phyloP scores from a whole-genome alignment of 352 stramenopile species.

The Elongisporangium prolatum region DNA sequence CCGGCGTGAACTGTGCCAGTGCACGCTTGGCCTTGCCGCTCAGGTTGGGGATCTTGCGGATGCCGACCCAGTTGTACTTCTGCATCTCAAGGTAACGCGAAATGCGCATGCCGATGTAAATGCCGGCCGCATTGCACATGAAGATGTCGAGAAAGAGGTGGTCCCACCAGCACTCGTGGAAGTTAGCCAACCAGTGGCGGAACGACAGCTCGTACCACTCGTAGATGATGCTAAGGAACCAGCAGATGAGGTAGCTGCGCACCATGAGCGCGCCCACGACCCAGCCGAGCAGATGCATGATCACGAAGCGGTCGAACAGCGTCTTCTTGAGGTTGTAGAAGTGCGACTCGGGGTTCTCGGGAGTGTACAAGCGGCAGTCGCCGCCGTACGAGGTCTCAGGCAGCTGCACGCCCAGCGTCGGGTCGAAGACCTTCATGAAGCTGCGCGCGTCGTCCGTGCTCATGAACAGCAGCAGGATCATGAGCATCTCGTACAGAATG shows the following conservation, averaged over 20 bases:
- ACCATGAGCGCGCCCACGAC: constrained; percentile 86
- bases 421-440: constrained; percentile 85
- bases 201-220: constrained; percentile 88
- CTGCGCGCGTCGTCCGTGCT: constrained; percentile 69
- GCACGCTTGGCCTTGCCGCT: constrained; percentile 77
- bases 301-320: constrained; percentile 84
- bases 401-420: constrained; percentile 65
- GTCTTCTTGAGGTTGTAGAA: constrained; percentile 79
- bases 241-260: constrained; percentile 78
- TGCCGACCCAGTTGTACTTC: constrained; percentile 87
- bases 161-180: constrained; percentile 96
- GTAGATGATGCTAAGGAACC: constrained; percentile 80
- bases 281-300: constrained; percentile 90
- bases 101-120: constrained; percentile 86
- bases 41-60: constrained; percentile 80
- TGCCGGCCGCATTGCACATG: constrained; percentile 91
- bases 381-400: constrained; percentile 77
- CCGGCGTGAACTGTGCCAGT: constrained; percentile 86
- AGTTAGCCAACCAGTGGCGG: constrained; percentile 91
- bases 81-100: constrained; percentile 86
- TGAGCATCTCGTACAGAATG: constrained; percentile 90
- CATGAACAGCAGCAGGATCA: constrained; percentile 85
- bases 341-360: constrained; percentile 73
- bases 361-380: constrained; percentile 85
- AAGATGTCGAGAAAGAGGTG: constrained; percentile 92